Evolutionary conservation across 2,329 filamentous ascomycete species (phyloP), one percentile per base, ranked within the genome.

Genomic region (Xenosphaeropsis pyriputrescens): DNA sequence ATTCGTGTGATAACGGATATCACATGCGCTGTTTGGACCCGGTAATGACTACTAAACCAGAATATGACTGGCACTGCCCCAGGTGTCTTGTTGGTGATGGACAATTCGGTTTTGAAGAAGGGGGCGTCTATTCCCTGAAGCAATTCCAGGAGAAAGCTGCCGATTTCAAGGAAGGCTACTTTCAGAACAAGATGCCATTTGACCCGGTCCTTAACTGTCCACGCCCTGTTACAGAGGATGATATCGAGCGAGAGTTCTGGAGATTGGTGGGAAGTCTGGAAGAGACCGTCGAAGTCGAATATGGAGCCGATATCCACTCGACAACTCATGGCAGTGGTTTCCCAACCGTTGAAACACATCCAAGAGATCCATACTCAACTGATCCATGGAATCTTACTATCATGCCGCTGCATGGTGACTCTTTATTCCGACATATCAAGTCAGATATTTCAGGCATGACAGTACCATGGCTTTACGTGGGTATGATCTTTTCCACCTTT

Each of bases 401-500:
- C 34, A 69, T 96, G 42, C 91, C 91, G 0, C 75, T 96, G 37
- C 79, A 94, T 46, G 76, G 81, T 1, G 89, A 96, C 37, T 95
- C 88, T 35, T 65, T 98, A 1, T 98, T 98, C 64, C 75, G 89
- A 35, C 85, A 98, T 50, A 96, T 98, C 65, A 96, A 96, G 57
- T 85, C 89, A 0, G 91, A 98, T 53, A 93, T 98, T 38, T 96
- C 91, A 2, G 91, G 91, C 29, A 98, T 98, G 91, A 98, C 91
- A 0, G 89, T 98, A 6, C 91, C 91, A 1, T 98, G 91, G 91
- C 76, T 98, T 3, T 98, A 98, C 54, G 91, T 98, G 4, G 91
- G 91, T 43, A 98, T 98, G 91, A 93, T 93, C 30, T 98, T 98
- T 56, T 98, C 91, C 0, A 96, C 91, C 0, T 98, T 98, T 54